Percentiles rank a stretch among this genome's conserved stretches.
Conservation (phyloP, 2,329 filamentous ascomycete species). For the Monosporascus cannonballus region DNA sequence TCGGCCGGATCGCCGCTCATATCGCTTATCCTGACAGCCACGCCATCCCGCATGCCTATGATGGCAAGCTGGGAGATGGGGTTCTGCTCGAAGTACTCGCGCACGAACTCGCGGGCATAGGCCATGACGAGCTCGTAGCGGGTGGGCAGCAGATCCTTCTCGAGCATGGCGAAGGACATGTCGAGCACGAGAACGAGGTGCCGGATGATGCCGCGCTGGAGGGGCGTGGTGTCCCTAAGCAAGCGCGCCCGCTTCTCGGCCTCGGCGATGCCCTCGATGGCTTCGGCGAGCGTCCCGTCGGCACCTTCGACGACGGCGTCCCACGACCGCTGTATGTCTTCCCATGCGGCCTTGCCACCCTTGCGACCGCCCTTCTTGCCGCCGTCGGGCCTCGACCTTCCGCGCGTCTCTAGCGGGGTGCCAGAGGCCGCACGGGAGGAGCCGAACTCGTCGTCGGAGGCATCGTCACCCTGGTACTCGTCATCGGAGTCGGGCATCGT, state of each 20-base stretch:
- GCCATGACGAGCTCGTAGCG: conserved; percentile 76
- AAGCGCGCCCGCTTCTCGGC: conserved; percentile 76
- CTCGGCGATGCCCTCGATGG: conserved; percentile 68
- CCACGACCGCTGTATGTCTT: conserved; percentile 61
- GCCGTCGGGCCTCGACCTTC: conserved; percentile 19
- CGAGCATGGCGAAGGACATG: conserved; percentile 86
- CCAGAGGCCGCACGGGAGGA: conserved; percentile 40
- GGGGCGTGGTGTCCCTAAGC: conserved; percentile 85
- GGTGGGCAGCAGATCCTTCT: conserved; percentile 90
- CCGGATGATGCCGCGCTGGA: conserved; percentile 96
- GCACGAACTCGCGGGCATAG: conserved; percentile 81
- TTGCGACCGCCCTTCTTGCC: conserved; percentile 26
- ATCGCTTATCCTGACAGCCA: conserved; percentile 80
- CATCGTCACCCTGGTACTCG: conserved; percentile 58
- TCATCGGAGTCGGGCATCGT: conserved; percentile 68
- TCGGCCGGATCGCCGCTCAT: conserved; percentile 88
- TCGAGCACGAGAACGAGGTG: conserved; percentile 88
- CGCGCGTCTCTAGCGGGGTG: conserved; percentile 14
- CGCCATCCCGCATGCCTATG: conserved; percentile 86
- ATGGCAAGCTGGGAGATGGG: conserved; percentile 94
- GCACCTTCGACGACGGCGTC: conserved; percentile 72
- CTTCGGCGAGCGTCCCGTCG: conserved; percentile 68
- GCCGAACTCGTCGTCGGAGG: conserved; percentile 59
- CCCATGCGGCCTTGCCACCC: conserved; percentile 51
- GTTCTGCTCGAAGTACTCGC: conserved; percentile 97